Percentiles rank a stretch among this genome's conserved stretches.
Evolutionary conservation across 2,329 filamentous ascomycete species (phyloP).

Genomic region (Paramyrothecium roridum): DNA sequence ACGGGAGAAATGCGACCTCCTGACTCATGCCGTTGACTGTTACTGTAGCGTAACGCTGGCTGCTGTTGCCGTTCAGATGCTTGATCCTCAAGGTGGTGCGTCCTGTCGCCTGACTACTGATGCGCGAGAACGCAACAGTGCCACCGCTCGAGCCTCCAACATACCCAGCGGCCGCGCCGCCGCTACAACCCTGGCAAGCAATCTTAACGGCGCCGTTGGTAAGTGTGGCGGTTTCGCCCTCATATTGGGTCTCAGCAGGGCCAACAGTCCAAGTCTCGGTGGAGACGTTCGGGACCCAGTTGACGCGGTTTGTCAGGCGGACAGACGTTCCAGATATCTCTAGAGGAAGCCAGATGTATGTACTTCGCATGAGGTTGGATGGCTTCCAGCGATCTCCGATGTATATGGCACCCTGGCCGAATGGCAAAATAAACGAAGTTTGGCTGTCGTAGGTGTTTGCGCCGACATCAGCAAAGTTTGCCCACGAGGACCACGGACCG

Average conservation of each 20-base stretch:
- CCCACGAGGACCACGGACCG: constrained; percentile 61
- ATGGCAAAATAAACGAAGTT: constrained; percentile 54
- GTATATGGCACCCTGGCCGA: constrained; percentile 48
- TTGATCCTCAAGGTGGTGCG: constrained; percentile 51
- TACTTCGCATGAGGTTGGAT: constrained; percentile 55
- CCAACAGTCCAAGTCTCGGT: constrained; percentile 40
- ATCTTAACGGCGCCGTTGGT: constrained; percentile 41
- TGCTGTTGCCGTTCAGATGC: constrained; percentile 53
- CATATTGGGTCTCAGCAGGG: constrained; percentile 43
- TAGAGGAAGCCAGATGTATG: constrained; percentile 64
- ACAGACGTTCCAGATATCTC: constrained; percentile 49
- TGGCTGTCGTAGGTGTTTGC: constrained; percentile 58
- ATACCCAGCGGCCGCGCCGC: constrained; percentile 47
- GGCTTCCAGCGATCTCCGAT: constrained; percentile 66
- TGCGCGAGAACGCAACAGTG: constrained; percentile 41
- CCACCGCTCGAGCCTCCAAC: constrained; percentile 47
- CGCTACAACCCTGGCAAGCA: constrained; percentile 50
- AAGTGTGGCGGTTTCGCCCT: constrained; percentile 47
- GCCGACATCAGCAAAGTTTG: constrained; percentile 53
- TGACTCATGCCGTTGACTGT: constrained; percentile 51
- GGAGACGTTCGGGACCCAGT: constrained; percentile 47
- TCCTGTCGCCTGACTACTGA: constrained; percentile 38
- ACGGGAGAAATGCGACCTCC: constrained; percentile 53
- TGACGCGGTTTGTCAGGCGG: constrained; percentile 47
- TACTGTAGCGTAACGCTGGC: constrained; percentile 50